Conservation (phyloP, 2,329 filamentous ascomycete species). For the Epichloe scottii region DNA sequence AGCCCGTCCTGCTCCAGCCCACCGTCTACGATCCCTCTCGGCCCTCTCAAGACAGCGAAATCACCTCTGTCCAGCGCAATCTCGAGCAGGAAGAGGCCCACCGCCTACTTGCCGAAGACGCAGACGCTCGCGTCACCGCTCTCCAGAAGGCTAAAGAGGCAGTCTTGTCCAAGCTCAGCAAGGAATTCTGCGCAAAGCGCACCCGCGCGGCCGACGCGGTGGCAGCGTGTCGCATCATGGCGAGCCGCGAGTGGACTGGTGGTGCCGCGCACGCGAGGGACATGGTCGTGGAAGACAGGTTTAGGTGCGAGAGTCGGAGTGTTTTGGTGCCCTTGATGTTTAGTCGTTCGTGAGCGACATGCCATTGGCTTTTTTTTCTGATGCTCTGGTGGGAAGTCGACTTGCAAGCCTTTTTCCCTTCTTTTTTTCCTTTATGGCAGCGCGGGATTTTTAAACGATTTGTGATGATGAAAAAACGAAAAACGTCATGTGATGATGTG, state of each 20-base stretch:
- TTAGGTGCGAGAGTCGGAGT: conserved; percentile 38
- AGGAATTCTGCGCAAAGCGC: conserved; percentile 31
- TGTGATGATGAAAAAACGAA: conserved; percentile 13
- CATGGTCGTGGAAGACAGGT: conserved; percentile 27
- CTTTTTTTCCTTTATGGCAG: not conserved
- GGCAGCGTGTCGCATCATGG: conserved; percentile 21
- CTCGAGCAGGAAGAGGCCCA: conserved; percentile 43
- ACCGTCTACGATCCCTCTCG: conserved; percentile 40
- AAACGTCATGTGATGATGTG: conserved; percentile 9
- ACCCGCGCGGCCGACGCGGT: conserved; percentile 21
- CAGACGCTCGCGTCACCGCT: conserved; percentile 39
- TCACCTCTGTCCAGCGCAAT: conserved; percentile 46
- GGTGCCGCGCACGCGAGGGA: conserved; percentile 17
- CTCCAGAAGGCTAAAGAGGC: conserved; percentile 47
- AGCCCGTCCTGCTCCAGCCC: conserved; percentile 43
- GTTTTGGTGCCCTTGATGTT: conserved; percentile 49
- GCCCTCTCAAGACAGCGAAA: conserved; percentile 26
- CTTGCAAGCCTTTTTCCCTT: too few species aligned
- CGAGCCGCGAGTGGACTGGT: conserved; percentile 15
- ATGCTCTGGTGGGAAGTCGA: too few species aligned
- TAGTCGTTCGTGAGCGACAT: conserved; percentile 25
- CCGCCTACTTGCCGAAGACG: conserved; percentile 43
- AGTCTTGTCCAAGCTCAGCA: conserved; percentile 45
- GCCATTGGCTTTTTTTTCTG: too few species aligned
- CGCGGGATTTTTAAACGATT: conserved; percentile 3